Percentiles rank a stretch among this genome's conserved stretches.
Conservation (phyloP, 2,329 filamentous ascomycete genomes). For the Pleoardoris graminearum region DNA sequence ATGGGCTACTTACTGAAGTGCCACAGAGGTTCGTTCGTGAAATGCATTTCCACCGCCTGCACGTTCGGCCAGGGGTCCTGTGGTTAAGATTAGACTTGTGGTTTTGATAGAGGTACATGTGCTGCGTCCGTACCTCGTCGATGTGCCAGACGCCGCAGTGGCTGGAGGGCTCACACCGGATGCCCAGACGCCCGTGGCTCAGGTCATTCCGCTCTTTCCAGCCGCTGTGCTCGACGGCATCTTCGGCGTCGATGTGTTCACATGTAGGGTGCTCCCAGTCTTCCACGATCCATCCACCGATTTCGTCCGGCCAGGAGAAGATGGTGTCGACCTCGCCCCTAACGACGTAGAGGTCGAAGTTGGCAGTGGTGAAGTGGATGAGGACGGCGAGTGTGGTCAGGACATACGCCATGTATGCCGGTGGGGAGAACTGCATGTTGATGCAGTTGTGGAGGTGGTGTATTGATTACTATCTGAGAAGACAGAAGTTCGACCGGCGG, state of each 20-base stretch:
- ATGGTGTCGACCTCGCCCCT: background rate
- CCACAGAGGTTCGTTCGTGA: background rate
- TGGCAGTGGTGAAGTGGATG: background rate
- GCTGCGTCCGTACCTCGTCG: background rate
- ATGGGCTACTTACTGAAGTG: background rate
- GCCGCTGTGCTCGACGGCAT: background rate
- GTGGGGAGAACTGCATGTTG: too few relatives aligned
- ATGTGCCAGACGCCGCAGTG: background rate
- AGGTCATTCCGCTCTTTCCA: background rate
- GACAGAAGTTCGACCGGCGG: too few relatives aligned
- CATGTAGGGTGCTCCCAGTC: background rate
- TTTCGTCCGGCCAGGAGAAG: background rate
- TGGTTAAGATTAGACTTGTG: background rate
- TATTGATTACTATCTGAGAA: too few relatives aligned
- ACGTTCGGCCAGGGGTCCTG: background rate
- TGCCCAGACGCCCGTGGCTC: background rate
- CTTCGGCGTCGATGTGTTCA: background rate
- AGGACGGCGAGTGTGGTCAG: background rate
- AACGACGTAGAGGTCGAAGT: background rate
- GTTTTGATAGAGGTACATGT: background rate
- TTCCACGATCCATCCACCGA: background rate
- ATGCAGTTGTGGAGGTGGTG: too few relatives aligned
- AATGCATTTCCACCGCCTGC: background rate
- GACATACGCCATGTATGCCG: too few relatives aligned
- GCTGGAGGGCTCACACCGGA: background rate